Base-by-base conservation (phyloP, 306 rosid species). In the Phaseolus lunatus region DNA sequence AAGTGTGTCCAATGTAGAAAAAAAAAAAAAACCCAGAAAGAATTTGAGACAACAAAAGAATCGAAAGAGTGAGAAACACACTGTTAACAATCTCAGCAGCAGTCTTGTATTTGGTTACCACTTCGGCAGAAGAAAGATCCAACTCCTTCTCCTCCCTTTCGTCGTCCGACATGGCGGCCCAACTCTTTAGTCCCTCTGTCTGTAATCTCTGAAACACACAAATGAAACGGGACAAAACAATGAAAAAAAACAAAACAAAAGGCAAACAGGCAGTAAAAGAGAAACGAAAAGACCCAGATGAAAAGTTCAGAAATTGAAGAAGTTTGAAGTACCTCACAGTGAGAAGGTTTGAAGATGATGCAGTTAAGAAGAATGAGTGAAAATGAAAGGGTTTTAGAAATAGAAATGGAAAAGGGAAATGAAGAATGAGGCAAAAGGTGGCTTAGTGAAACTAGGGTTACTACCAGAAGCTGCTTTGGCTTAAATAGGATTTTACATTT, bases 81-180 rank as follows among this genome's bases (percentile, higher is more conserved):
- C 98, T 92, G 86, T 90, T 94, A 66, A 86, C 81, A 44, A 94
- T 92, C 82, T 94, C 96, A 31, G 98, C 96, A 0, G 97, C 95
- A 24, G 82, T 90, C 80, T 92, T 94, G 90, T 94, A 94, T 82
- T 94, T 94, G 16, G 98, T 94, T 72, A 94, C 97, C 9, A 92
- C 97, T 69, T 92, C 97, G 12, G 92, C 87, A 78, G 98, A 89
- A 39, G 88, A 59, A 83, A 94, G 96, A 89, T 94, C 98, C 90
- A 94, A 68, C 91, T 94, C 98, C 91, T 86, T 92, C 96, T 95
- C 95, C 80, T 94, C 98, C 57, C 98, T 90, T 72, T 94, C 98
- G 3, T 94, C 98, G 65, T 92, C 97, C 76, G 96, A 87, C 98
- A 94, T 94, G 77, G 81, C 48, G 69, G 9, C 80, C 18, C 49